Evolutionary conservation across 2,329 filamentous ascomycete genomes (phyloP).

Genomic region (Colletotrichum filicis): DNA sequence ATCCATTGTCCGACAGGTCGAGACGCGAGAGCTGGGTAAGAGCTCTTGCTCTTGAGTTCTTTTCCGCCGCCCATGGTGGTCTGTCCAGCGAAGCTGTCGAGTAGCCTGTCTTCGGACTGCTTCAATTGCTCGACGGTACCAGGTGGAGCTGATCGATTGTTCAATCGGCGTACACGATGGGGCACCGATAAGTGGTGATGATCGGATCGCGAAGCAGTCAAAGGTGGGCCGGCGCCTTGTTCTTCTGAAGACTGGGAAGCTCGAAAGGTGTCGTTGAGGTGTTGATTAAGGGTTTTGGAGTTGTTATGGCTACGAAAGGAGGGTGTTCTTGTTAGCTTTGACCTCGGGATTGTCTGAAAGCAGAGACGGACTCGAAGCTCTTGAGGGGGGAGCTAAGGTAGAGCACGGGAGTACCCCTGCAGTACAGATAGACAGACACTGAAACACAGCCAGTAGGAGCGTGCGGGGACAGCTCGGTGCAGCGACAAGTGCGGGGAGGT

Average conservation of each 20-base stretch:
- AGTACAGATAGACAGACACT: constrained; percentile 16
- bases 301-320: constrained; percentile 5
- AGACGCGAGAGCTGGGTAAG: constrained; percentile 63
- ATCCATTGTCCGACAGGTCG: constrained; percentile 81
- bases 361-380: constrained; percentile 33
- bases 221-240: not conserved
- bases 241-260: constrained; percentile 13
- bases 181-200: constrained; percentile 28
- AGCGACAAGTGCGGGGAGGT: constrained; percentile 31
- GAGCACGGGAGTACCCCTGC: constrained; percentile 34
- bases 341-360: constrained; percentile 16
- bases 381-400: constrained; percentile 29
- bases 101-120: constrained; percentile 7
- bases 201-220: not conserved
- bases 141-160: constrained; percentile 50
- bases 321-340: constrained; percentile 28
- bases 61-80: constrained; percentile 62
- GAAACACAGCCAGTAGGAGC: constrained; percentile 34
- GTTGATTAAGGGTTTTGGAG: constrained; percentile 22
- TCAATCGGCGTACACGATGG: constrained; percentile 36
- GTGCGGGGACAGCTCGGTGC: constrained; percentile 30
- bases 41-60: constrained; percentile 55
- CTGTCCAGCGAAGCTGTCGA: constrained; percentile 17
- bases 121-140: constrained; percentile 27
- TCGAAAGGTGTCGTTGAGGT: constrained; percentile 26